Percentiles rank a stretch among this genome's conserved stretches.
phyloP scores from a whole-genome alignment of 2,329 filamentous ascomycete genomes.

The Myriosclerotinia scirpicola region DNA sequence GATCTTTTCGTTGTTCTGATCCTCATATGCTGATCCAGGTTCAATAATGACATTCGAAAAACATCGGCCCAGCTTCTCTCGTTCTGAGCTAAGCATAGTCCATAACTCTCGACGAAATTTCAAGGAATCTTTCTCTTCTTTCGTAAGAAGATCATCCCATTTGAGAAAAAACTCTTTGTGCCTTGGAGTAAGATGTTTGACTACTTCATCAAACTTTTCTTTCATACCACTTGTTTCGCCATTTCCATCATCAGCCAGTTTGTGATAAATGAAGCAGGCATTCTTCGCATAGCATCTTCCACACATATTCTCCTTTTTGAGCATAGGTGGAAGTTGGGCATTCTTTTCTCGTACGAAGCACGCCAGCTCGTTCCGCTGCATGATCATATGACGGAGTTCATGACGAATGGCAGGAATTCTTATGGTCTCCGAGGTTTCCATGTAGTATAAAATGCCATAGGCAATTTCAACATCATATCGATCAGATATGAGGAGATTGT shows the following conservation, averaged over 20 bases:
- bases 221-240: slow-evolving; percentile 79
- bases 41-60: slow-evolving; percentile 86
- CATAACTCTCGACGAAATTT: slow-evolving; percentile 87
- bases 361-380: slow-evolving; percentile 88
- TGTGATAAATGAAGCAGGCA: slow-evolving; percentile 91
- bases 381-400: slow-evolving; percentile 94
- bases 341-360: slow-evolving; percentile 80
- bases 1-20: slow-evolving; percentile 73
- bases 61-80: slow-evolving; percentile 84
- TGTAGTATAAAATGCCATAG: slow-evolving; percentile 91
- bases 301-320: slow-evolving; percentile 78
- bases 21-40: slow-evolving; percentile 70
- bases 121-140: slow-evolving; percentile 88
- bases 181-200: slow-evolving; percentile 70
- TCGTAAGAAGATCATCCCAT: slow-evolving; percentile 90
- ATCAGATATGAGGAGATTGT: slow-evolving; percentile 88
- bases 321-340: slow-evolving; percentile 78
- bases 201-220: slow-evolving; percentile 77
- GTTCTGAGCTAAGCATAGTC: slow-evolving; percentile 89
- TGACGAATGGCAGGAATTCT: slow-evolving; percentile 82
- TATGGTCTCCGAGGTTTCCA: slow-evolving; percentile 84
- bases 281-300: slow-evolving; percentile 87
- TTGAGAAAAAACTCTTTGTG: slow-evolving; percentile 87
- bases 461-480: slow-evolving; percentile 90
- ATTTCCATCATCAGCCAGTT: slow-evolving; percentile 79